Evolutionary conservation across 139 green algal genomes (phyloP).

Genomic region (Tetraselmis striata): DNA sequence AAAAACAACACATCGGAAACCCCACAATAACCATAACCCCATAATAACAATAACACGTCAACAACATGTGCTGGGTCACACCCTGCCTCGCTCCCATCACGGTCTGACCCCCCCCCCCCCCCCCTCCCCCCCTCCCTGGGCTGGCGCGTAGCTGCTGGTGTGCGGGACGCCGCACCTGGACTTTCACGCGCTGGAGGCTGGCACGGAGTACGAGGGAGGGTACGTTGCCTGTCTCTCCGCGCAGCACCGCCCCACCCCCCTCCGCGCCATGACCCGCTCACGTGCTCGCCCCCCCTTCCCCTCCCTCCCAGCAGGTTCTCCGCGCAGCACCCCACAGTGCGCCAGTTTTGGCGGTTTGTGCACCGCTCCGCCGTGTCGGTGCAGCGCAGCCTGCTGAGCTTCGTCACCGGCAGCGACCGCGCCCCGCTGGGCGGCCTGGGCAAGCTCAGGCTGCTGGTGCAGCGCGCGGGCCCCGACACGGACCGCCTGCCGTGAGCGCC

Average conservation of each 20-base stretch:
- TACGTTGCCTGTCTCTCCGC: constrained; percentile 11
- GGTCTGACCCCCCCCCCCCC: too few species aligned
- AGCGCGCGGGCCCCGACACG: constrained; percentile 16
- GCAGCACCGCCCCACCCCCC: neutral
- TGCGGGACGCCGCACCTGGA: constrained; percentile 21
- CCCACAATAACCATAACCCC: too few species aligned
- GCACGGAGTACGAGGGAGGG: constrained; percentile 14
- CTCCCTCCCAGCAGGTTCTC: neutral
- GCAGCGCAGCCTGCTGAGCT: constrained; percentile 9
- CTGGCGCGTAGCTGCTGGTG: constrained; percentile 10
- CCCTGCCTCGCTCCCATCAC: too few species aligned
- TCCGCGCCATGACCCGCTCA: neutral
- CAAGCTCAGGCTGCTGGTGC: constrained; percentile 14
- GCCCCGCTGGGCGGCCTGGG: constrained; percentile 12
- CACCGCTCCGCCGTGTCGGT: neutral
- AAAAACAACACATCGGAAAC: too few species aligned
- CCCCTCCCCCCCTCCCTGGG: too few species aligned
- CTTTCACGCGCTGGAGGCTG: constrained; percentile 11
- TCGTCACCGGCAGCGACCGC: constrained; percentile 15
- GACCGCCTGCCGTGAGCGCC: constrained; percentile 9
- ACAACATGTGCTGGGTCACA: too few species aligned
- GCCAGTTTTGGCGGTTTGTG: constrained; percentile 10
- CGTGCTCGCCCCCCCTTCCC: neutral
- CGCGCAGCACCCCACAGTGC: neutral
- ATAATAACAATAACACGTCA: too few species aligned